phyloP scores from a whole-genome alignment of 768 basidiomycete species.

The Piloderma croceum region DNA sequence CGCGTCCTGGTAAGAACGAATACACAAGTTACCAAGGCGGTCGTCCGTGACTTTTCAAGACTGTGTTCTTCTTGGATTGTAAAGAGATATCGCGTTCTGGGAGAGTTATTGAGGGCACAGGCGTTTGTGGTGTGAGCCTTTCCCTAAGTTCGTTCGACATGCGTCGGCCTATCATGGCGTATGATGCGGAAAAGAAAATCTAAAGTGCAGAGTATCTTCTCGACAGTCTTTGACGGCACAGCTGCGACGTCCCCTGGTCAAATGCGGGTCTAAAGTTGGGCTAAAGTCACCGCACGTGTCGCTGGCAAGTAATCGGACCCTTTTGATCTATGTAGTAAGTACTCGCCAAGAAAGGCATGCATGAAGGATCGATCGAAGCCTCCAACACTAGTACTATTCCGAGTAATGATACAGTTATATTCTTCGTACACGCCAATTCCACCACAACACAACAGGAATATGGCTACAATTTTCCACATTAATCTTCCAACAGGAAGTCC shows the following conservation, averaged over 20 bases:
- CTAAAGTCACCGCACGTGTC: neutral
- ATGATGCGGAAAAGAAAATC: too few relatives aligned
- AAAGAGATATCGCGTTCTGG: neutral
- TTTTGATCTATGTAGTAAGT: neutral
- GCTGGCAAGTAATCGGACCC: neutral
- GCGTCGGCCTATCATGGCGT: neutral
- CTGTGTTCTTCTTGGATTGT: conserved; percentile 56
- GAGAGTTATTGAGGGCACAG: neutral
- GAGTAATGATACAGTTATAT: conserved; percentile 1
- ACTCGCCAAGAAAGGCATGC: conserved; percentile 1
- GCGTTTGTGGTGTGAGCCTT: neutral
- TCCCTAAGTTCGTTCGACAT: neutral
- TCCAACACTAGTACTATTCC: conserved; percentile 9
- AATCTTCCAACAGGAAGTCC: conserved; percentile 34
- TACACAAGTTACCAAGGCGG: conserved; percentile 62
- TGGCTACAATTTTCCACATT: conserved; percentile 3
- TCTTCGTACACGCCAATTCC: too few relatives aligned
- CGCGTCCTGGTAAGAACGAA: conserved; percentile 2
- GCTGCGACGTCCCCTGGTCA: too few relatives aligned
- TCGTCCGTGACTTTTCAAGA: conserved; percentile 78
- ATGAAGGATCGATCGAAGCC: conserved; percentile 3
- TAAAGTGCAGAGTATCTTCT: too few relatives aligned
- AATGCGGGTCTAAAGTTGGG: too few relatives aligned
- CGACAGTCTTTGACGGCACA: too few relatives aligned
- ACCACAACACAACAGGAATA: neutral